Evolutionary conservation across 75 land plant species (phyloP), one percentile per base, ranked within the genome.

Genomic region (Adiantum capillusveneris): DNA sequence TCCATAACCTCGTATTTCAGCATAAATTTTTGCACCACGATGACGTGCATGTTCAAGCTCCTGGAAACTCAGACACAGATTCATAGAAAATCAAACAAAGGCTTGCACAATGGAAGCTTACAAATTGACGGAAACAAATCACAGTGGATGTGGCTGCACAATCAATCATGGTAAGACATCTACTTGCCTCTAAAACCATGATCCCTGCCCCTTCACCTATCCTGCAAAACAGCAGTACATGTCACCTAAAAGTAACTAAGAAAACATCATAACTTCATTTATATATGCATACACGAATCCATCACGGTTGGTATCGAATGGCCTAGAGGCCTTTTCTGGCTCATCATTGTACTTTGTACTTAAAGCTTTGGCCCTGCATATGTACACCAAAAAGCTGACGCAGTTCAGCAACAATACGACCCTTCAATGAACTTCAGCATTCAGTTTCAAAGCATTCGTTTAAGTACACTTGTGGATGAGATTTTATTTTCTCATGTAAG

Each of bases 151-250:
- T n/a, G n/a, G n/a, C n/a, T n/a, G n/a, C n/a, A n/a, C n/a, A n/a
- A n/a, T n/a, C n/a, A n/a, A n/a, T n/a, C n/a, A 31, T 41, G 25
- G 9, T 2, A 26, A 48, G 26, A 27, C 44, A 68, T 3, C 9
- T 34, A 34, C 79, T 73, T 44, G 88, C 97, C 91, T 94, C 98
- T 67, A 94, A 62, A 22, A 94, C 84, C 85, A 94, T 65, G 18
- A 94, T 73, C 37, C 98, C 98, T 48, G 82, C 83, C 63, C 98
- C 98, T 81, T 90, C 98, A 52, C 98, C 98, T 58, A 93, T 94
- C 64, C 97, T 92, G 83, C 51, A 67, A 3, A 46, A 14, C 9
- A 41, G 14, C 14, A 46, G 2, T 6, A 6, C 17, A 6, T 21
- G 9, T 34, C 37, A 34, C 37, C 3, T 34, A 34, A 46, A 46